phyloP scores from a whole-genome alignment of 169 alveolate species.

The Fabrea salina region DNA sequence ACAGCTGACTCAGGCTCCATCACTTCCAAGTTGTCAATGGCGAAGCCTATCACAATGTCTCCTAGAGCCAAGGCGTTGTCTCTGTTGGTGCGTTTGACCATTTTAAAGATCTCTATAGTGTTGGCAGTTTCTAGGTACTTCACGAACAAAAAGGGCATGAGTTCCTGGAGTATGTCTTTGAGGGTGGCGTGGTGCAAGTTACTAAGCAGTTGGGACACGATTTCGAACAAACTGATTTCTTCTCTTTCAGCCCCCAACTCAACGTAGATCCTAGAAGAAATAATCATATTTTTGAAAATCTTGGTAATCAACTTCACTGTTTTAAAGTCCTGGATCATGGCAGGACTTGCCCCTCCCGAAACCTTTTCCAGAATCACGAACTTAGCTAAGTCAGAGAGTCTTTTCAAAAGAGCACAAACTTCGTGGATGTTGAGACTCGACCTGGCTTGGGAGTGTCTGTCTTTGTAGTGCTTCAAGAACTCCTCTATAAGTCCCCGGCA shows the following conservation, averaged over 20 bases:
- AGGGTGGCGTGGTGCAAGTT: not conserved
- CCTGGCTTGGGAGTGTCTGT: not conserved
- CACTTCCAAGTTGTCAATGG: constrained; percentile 23
- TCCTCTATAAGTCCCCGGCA: constrained; percentile 11
- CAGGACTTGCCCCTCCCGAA: not conserved
- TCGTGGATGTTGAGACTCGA: not conserved
- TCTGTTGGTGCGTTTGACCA: not conserved
- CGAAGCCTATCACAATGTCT: constrained; percentile 8
- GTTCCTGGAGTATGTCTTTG: constrained; percentile 8
- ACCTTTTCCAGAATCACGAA: constrained; percentile 8
- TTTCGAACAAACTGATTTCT: not conserved
- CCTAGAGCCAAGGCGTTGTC: not conserved
- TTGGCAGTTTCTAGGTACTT: not conserved
- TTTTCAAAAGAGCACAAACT: not conserved
- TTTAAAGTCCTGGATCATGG: not conserved
- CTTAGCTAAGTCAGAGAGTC: constrained; percentile 10
- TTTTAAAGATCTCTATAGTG: constrained; percentile 7
- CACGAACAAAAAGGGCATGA: constrained; percentile 23
- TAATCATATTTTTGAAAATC: constrained; percentile 12
- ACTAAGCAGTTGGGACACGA: constrained; percentile 18
- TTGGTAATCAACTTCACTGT: constrained; percentile 13
- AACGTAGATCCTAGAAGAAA: constrained; percentile 2
- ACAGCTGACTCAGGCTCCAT: constrained; percentile 10
- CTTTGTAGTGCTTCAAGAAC: not conserved
- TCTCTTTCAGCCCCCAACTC: constrained; percentile 19